phyloP scores from a whole-genome alignment of 176 grass and related monocot genomes.

The Oropetium thomaeum region DNA sequence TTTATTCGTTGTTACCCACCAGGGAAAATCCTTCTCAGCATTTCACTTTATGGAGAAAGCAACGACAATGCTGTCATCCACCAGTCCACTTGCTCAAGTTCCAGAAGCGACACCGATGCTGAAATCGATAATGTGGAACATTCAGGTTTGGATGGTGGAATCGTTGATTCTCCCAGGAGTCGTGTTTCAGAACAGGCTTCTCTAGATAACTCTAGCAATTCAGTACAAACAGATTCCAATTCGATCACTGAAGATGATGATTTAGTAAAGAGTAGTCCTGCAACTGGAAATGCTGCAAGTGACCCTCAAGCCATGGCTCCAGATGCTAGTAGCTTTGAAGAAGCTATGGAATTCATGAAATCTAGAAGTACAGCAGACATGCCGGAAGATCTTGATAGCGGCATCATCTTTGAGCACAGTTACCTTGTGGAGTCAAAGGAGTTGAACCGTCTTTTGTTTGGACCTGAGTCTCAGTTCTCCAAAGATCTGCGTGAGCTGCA shows the following conservation, averaged over 20 bases:
- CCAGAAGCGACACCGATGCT: constrained; percentile 22
- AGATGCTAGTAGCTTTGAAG: constrained; percentile 57
- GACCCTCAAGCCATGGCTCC: constrained; percentile 19
- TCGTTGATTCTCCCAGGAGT: constrained; percentile 32
- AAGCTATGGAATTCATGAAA: constrained; percentile 64
- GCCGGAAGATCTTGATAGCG: constrained; percentile 52
- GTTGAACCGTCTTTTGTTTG: constrained; percentile 67
- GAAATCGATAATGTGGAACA: constrained; percentile 27
- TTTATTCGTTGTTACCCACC: neutral
- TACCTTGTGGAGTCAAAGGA: constrained; percentile 62
- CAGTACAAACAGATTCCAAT: constrained; percentile 12
- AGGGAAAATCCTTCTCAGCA: constrained; percentile 78
- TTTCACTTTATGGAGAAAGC: constrained; percentile 51
- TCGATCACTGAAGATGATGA: constrained; percentile 36
- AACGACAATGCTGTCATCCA: constrained; percentile 24
- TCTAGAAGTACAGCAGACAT: constrained; percentile 40
- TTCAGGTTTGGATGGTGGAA: neutral
- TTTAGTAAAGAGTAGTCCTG: constrained; percentile 6
- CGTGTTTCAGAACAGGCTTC: constrained; percentile 2
- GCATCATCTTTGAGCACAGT: constrained; percentile 57
- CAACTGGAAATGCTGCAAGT: neutral
- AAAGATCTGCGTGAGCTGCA: constrained; percentile 54
- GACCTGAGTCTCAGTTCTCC: constrained; percentile 61
- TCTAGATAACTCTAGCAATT: constrained; percentile 38
- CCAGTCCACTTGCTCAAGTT: constrained; percentile 33